Conservation (phyloP, 1,284 basidiomycete species). For the Stereum hirsutum region DNA sequence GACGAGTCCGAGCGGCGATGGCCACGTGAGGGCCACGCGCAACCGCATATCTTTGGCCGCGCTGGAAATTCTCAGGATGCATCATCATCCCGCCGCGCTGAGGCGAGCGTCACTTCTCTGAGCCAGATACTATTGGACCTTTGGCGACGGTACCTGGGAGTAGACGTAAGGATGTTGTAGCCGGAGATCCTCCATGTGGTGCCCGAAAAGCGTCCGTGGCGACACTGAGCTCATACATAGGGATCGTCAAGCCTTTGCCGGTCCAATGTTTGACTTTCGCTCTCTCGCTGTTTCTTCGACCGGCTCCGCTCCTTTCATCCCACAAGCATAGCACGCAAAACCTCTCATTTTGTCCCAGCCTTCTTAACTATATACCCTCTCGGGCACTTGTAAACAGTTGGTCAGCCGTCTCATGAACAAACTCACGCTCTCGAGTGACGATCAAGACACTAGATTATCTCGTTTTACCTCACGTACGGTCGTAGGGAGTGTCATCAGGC, state of each 20-base stretch:
- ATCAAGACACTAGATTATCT: not conserved
- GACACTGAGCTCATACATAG: not conserved
- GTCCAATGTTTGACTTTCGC: slow-evolving; percentile 1
- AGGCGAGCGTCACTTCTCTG: too few species aligned
- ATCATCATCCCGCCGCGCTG: too few species aligned
- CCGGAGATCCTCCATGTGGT: slow-evolving; percentile 5
- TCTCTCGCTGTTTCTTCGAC: not conserved
- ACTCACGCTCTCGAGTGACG: not conserved
- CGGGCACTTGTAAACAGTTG: not conserved
- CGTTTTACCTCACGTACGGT: not conserved
- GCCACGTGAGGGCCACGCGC: too few species aligned
- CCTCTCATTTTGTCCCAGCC: not conserved
- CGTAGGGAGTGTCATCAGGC: not conserved
- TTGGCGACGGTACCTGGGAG: slow-evolving; percentile 1
- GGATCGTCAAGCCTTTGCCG: not conserved
- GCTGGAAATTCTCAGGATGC: too few species aligned
- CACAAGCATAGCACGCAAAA: too few species aligned
- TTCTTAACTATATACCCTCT: not conserved
- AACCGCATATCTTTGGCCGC: too few species aligned
- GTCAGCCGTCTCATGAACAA: not conserved
- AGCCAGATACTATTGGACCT: slow-evolving; percentile 1
- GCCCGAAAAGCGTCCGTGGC: slow-evolving; percentile 5
- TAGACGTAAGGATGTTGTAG: slow-evolving; percentile 1
- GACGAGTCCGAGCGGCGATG: too few species aligned
- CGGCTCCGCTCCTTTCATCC: not conserved